Evolutionary conservation across 2,329 filamentous ascomycete genomes (phyloP), one percentile per base, ranked within the genome.

Genomic region (Colletotrichum chlorophyti): DNA sequence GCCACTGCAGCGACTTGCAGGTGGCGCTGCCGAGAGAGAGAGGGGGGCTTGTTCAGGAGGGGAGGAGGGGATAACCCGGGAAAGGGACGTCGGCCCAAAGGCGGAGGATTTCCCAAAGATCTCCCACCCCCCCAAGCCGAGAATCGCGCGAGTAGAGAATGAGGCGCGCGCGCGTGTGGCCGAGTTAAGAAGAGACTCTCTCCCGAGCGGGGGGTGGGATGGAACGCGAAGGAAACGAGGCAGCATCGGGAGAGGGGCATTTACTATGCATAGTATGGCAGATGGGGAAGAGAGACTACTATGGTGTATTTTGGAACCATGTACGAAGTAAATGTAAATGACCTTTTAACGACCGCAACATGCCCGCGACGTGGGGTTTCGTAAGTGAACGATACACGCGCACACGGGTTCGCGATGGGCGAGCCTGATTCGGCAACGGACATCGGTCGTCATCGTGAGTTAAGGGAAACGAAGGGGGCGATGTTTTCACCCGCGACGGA

Each of bases 321-420:
- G n/a, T n/a, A n/a, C n/a, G n/a, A n/a, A n/a, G n/a, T n/a, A n/a
- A n/a, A n/a, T n/a, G n/a, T n/a, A n/a, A n/a, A n/a, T n/a, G n/a
- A n/a, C n/a, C n/a, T n/a, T n/a, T n/a, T n/a, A n/a, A n/a, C n/a
- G n/a, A n/a, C n/a, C n/a, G n/a, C n/a, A n/a, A n/a, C n/a, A n/a
- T n/a, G n/a, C n/a, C n/a, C n/a, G n/a, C 53, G 46, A 52, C 58
- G 58, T 60, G 58, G 53, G 58, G 38, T 51, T 52, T 41, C 24
- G 38, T 52, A 27, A 58, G 58, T 60, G 58, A 53, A 58, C 46
- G 42, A 48, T 11, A 19, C 38, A 58, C 46, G 46, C 45, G 43
- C 57, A 60, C 55, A n/a, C n/a, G n/a, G 52, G 46, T 38, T 58
- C 52, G 24, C 23, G 26, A 46, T 15, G 40, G 17, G 12, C 29